Percentiles rank a stretch among this genome's conserved stretches.
Conservation (phyloP, 441 rosid genomes). For the Mallotus repandus region DNA sequence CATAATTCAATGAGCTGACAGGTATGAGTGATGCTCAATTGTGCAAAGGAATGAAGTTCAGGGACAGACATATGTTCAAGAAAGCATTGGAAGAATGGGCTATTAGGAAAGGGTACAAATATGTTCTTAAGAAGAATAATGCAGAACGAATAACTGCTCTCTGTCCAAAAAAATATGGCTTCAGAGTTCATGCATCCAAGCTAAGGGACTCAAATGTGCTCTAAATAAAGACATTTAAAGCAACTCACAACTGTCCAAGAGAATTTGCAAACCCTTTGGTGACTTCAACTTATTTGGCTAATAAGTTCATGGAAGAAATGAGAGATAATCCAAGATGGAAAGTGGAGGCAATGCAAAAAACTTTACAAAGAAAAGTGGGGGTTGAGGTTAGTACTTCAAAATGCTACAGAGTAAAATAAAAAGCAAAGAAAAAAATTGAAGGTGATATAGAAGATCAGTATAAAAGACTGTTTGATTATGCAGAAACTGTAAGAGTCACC, state of each 20-base stretch:
- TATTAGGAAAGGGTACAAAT: no score
- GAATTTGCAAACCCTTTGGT: neutral
- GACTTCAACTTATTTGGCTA: neutral
- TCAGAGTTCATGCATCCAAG: neutral
- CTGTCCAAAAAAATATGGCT: neutral
- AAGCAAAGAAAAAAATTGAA: neutral
- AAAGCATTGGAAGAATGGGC: neutral
- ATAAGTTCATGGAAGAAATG: neutral
- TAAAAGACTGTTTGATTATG: neutral
- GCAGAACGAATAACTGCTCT: neutral
- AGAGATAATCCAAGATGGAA: neutral
- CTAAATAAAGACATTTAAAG: neutral
- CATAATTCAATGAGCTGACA: no score
- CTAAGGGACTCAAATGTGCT: no score
- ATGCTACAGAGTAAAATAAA: neutral
- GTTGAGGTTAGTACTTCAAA: fast-evolving
- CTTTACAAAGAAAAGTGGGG: neutral
- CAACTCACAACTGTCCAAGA: neutral
- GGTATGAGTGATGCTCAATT: no score
- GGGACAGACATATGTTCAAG: neutral
- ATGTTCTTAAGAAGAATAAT: no score
- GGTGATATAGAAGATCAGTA: neutral
- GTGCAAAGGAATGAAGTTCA: neutral
- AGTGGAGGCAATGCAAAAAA: neutral
- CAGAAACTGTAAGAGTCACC: fast-evolving